Conservation (phyloP, 2,329 filamentous ascomycete species). For the Fusarium solani-melongenae region DNA sequence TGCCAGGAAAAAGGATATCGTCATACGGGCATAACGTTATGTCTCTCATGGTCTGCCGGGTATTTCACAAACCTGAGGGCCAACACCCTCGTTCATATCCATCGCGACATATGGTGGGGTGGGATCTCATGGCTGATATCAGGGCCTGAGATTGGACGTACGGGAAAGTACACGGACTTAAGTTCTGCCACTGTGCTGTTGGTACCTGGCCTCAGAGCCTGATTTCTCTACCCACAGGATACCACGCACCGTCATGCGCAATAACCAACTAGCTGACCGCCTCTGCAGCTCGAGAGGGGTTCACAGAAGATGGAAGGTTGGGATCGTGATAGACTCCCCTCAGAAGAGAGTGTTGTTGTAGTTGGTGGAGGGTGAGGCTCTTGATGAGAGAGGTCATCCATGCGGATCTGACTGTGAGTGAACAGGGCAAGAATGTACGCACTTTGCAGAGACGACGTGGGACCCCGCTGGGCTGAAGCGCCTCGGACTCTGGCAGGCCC, state of each 20-base stretch:
- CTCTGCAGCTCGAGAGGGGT: background rate
- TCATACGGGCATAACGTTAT: background rate
- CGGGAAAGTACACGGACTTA: background rate
- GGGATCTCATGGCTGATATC: background rate
- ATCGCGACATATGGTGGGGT: background rate
- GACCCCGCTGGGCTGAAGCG: background rate
- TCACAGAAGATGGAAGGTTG: background rate
- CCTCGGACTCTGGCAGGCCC: background rate
- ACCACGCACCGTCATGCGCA: background rate
- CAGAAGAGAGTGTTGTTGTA: background rate
- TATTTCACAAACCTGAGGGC: background rate
- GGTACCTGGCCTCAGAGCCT: background rate
- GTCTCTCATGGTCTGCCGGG: background rate
- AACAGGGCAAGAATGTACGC: conserved; percentile 2
- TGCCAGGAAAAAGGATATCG: background rate
- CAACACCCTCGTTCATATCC: background rate
- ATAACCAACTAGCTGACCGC: background rate
- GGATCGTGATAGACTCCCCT: background rate
- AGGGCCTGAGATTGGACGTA: background rate
- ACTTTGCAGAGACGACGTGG: conserved; percentile 1
- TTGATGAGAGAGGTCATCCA: background rate
- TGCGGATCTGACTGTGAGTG: background rate
- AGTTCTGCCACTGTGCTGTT: background rate
- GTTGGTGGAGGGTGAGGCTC: background rate
- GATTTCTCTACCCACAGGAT: background rate